Evolutionary conservation across 306 rosid species (phyloP), one percentile per base, ranked within the genome.

Genomic region (Fragaria vesca): DNA sequence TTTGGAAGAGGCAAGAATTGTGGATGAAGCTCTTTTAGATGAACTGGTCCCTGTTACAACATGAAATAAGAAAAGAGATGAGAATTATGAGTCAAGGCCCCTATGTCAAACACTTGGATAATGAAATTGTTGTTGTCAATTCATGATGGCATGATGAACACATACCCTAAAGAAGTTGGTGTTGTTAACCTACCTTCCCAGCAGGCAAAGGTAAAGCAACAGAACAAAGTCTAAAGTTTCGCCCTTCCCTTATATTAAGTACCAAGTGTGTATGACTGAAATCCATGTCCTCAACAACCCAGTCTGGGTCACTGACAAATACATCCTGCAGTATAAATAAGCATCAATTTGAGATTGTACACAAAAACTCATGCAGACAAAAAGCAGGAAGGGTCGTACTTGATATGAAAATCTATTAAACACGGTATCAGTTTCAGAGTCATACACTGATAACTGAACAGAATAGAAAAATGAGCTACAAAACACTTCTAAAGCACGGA

Each of bases 1-100:
- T 88, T 84, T 45, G 98, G 99, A 81, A 93, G 96, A 55, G 96
- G 88, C 80, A 88, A 79, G 85, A 82, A 86, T 74, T 87, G 83
- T 70, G 80, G 86, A 67, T 90, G 82, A 73, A 91, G 87, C 78
- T 90, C 91, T 82, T 86, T 87, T 80, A 86, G 81, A 79, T 73
- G 78, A 81, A 84, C 36, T 32, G 86, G 79, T 66, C 86, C 97
- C 99, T 93, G 78, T 79, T 57, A 84, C 30, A 85, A 82, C 55
- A 77, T 75, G 62, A 87, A 58, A 82, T 72, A 30, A 61, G 60
- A 76, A 21, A 48, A 66, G 2, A 2, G 40, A 69, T 45, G 79
- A 78, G 74, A 84, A 67, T 12, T 36, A 60, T n/a, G 73, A 30
- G 76, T 78, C 30, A 15, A 74, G n/a, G 54, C 16, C 17, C 40